Evolutionary conservation across 129 eudicot genomes (phyloP).

Genomic region (Tagetes patula): DNA sequence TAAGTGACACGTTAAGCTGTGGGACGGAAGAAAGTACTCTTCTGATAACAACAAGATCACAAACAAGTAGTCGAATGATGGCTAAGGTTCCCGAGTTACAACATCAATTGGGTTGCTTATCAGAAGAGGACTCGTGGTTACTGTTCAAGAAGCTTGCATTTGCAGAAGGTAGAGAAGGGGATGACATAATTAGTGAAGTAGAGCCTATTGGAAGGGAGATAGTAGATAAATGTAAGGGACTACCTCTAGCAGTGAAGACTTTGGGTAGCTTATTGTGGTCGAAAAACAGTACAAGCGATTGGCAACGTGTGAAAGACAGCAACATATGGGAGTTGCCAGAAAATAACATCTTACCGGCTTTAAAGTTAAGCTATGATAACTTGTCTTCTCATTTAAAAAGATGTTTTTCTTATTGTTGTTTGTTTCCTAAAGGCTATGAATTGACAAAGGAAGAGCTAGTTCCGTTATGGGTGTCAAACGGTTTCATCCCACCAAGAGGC

Average conservation of each 20-base stretch:
- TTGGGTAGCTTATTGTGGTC: constrained; percentile 22
- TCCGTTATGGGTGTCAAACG: constrained; percentile 15
- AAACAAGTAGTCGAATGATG: constrained; percentile 20
- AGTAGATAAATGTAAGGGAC: constrained; percentile 24
- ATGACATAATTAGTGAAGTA: constrained; percentile 10
- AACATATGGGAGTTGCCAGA: constrained; percentile 12
- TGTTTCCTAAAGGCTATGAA: constrained; percentile 6
- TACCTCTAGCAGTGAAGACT: constrained; percentile 15
- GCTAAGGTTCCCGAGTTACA: constrained; percentile 24
- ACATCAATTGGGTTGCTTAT: constrained; percentile 26
- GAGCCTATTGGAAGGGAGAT: constrained; percentile 29
- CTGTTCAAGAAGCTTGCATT: constrained; percentile 37
- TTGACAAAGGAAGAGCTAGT: not conserved
- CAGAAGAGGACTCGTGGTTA: constrained; percentile 28
- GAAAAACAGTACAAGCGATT: not conserved
- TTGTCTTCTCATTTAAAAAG: constrained; percentile 1
- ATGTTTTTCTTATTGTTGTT: constrained; percentile 33
- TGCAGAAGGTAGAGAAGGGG: constrained; percentile 20
- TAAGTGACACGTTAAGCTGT: constrained; percentile 23
- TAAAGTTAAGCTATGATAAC: constrained; percentile 14
- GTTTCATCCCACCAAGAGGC: not conserved
- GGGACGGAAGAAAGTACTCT: constrained; percentile 33
- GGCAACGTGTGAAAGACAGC: constrained; percentile 9
- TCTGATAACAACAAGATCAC: constrained; percentile 31
- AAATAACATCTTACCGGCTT: constrained; percentile 4